Base-by-base conservation (phyloP, 768 basidiomycete genomes). In the Termitomyces sp. region DNA sequence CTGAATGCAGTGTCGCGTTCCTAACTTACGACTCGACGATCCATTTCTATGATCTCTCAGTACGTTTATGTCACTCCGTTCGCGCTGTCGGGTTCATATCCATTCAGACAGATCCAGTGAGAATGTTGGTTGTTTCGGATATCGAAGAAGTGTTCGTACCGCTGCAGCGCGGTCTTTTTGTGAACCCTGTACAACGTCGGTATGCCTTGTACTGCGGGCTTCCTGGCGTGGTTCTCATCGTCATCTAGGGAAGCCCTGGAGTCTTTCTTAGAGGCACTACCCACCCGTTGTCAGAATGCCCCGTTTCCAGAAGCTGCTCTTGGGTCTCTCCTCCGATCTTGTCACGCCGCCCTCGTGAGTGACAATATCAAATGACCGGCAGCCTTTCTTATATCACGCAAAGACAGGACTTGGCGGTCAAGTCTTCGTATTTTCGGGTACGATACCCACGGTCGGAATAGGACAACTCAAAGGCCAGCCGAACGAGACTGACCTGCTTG, bases 141-240 rank as follows among this genome's bases (percentile, higher is more conserved):
- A 72, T 98, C 37, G 88, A 93, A n/a, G 97, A 99, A 55, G 85
- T 94, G 20, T 98, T 95, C 71, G 71, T 90, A 1, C 97, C 97
- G 0, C 69, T 93, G 24, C 75, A 76, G 20, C 73, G 77, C 5
- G 88, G 87, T 2, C 75, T 95, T 41, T 90, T 98, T 59, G 93
- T 88, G 10, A 81, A 91, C 58, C 88, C 92, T 15, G 59, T 66
- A 52, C 82, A 87, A 59, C 87, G 85, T 47, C 80, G 86, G 91
- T 93, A 61, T 60, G 82, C 72, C 28, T n/a, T 42, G 20, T n/a
- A 34, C 16, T 24, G 3, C 29, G 20, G 6, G 34, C 7, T 9
- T 26, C 16, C 4, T n/a, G 12, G 16, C 22, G 31, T 20, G 29
- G 55, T 53, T 47, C 53, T 31, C 42, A 53, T 51, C 6, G 29